Conservation (phyloP, 768 basidiomycete genomes). For the Suillus sp. region DNA sequence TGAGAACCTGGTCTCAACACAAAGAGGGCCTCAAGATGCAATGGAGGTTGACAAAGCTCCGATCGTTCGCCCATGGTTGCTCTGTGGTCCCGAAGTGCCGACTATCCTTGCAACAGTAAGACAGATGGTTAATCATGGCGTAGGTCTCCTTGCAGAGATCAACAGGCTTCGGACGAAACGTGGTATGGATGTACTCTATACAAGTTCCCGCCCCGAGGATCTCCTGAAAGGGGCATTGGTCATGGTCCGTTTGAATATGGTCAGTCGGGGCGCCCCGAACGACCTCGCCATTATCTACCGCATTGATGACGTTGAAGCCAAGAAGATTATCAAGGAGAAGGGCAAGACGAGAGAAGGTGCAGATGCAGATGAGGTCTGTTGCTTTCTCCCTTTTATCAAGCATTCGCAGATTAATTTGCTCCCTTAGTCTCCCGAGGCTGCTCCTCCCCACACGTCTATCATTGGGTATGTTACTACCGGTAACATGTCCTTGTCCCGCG, state of each 20-base stretch:
- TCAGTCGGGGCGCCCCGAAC: constrained; percentile 68
- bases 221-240: constrained; percentile 67
- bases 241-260: constrained; percentile 62
- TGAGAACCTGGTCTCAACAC: constrained; percentile 54
- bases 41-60: constrained; percentile 15
- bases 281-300: constrained; percentile 76
- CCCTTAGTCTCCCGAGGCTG: constrained; percentile 47
- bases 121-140: constrained; percentile 42
- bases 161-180: constrained; percentile 63
- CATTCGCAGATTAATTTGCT: constrained; percentile 8
- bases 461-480: constrained; percentile 89
- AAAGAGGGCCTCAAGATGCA: constrained; percentile 45
- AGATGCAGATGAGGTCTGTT: constrained; percentile 34
- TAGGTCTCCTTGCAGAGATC: constrained; percentile 53
- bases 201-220: constrained; percentile 38
- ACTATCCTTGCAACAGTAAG: constrained; percentile 46
- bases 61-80: constrained; percentile 58
- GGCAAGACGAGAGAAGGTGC: constrained; percentile 26
- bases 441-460: constrained; percentile 46
- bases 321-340: constrained; percentile 46
- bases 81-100: constrained; percentile 57
- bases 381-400: constrained; percentile 3
- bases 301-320: constrained; percentile 55
- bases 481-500: constrained; percentile 76
- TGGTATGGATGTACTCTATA: constrained; percentile 41